Conservation (phyloP, 1,139 yeast genomes). For the Candida sp. region DNA sequence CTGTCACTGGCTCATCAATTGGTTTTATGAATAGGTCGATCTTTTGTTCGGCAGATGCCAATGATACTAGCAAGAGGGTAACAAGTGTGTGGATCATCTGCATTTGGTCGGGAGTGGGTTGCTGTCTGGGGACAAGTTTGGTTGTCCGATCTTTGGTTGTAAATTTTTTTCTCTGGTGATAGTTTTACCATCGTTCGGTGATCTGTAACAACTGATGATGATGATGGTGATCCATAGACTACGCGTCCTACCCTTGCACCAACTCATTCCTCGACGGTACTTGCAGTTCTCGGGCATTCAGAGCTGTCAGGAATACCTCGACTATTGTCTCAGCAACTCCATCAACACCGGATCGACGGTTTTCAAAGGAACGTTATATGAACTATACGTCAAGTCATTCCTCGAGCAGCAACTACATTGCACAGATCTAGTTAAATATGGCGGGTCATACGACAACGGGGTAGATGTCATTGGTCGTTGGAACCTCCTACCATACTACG, state of each 20-base stretch:
- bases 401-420: conserved; percentile 46
- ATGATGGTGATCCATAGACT: background rate
- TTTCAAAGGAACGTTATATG: conserved; percentile 75
- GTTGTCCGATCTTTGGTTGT: background rate
- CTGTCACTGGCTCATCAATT: conserved; percentile 12
- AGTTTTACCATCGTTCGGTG: background rate
- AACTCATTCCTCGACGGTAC: background rate
- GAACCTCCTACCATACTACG: conserved; percentile 44
- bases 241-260: background rate
- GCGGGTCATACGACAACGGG: conserved; percentile 79
- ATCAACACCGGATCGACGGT: conserved; percentile 43
- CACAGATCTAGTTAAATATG: conserved; percentile 45
- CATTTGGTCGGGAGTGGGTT: background rate
- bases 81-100: background rate
- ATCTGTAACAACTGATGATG: background rate
- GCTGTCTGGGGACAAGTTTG: background rate
- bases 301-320: conserved; percentile 31
- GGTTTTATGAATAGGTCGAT: conserved; percentile 16
- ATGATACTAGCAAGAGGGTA: conserved; percentile 6
- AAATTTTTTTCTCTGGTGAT: background rate
- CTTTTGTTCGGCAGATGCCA: conserved; percentile 8
- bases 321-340: conserved; percentile 27
- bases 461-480: conserved; percentile 69
- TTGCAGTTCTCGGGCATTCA: conserved; percentile 16
- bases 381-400: conserved; percentile 55